phyloP scores from a whole-genome alignment of 1,284 basidiomycete species.

The Sporisorium reilianum region DNA sequence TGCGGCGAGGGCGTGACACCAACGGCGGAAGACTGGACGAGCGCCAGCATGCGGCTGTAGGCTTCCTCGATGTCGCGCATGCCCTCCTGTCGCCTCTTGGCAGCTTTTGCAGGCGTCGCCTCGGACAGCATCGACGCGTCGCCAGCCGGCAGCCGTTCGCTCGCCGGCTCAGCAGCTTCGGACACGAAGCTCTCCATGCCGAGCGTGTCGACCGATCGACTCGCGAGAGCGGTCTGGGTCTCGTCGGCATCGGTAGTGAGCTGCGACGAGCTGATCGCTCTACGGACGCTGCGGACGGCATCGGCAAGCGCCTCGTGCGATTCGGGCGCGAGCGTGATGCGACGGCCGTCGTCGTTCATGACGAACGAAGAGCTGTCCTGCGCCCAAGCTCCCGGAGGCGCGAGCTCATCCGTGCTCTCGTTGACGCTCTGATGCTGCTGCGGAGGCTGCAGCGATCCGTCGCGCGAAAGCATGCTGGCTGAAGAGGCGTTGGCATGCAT shows the following conservation, averaged over 20 bases:
- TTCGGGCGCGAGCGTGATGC: slow-evolving; percentile 47
- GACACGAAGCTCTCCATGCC: slow-evolving; percentile 33
- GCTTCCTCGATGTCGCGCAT: slow-evolving; percentile 55
- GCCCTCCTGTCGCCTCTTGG: slow-evolving; percentile 43
- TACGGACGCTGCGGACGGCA: slow-evolving; percentile 47
- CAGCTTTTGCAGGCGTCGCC: slow-evolving; percentile 46
- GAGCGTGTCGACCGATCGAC: slow-evolving; percentile 29
- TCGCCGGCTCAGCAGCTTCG: slow-evolving; percentile 21
- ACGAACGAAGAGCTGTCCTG: slow-evolving; percentile 27
- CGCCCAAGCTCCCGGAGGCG: slow-evolving; percentile 45
- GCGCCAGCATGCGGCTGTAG: slow-evolving; percentile 53
- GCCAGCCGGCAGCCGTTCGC: slow-evolving; percentile 17
- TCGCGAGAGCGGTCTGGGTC: slow-evolving; percentile 13
- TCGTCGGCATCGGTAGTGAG: slow-evolving; percentile 24
- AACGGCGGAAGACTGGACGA: slow-evolving; percentile 48
- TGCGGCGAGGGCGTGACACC: slow-evolving; percentile 53
- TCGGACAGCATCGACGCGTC: slow-evolving; percentile 39
- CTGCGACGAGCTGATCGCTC: slow-evolving; percentile 53
- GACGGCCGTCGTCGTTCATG: slow-evolving; percentile 38
- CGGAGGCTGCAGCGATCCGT: slow-evolving; percentile 14
- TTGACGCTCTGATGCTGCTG: slow-evolving; percentile 5
- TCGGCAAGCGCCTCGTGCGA: slow-evolving; percentile 52
- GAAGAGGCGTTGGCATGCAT: slow-evolving; percentile 39
- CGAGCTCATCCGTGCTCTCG: slow-evolving; percentile 31
- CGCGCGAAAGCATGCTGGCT: slow-evolving; percentile 37